phyloP scores from a whole-genome alignment of 208 protist species.

The Plasmodiophora brassicae region DNA sequence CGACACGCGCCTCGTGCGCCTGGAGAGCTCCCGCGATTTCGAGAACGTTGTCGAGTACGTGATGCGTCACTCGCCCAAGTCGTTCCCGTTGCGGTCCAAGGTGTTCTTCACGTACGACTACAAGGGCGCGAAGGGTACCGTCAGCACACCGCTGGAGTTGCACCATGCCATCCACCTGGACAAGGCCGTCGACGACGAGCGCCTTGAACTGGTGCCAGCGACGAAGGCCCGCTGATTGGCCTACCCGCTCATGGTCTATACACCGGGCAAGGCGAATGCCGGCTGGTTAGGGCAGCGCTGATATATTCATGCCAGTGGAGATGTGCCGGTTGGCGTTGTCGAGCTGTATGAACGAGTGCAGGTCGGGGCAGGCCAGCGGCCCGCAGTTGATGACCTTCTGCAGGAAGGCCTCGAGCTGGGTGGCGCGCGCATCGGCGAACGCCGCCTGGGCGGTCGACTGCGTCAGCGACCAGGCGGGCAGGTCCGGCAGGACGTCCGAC shows the following conservation, averaged over 20 bases:
- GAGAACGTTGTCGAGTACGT: not conserved
- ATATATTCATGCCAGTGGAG: not conserved
- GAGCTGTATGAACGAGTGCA: not conserved
- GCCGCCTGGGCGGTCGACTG: not conserved
- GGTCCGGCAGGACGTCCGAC: not conserved
- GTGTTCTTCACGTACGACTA: slow-evolving; percentile 1
- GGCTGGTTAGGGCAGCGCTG: not conserved
- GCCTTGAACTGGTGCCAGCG: not conserved
- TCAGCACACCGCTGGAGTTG: not conserved
- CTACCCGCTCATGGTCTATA: not conserved
- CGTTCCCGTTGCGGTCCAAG: not conserved
- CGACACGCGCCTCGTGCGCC: not conserved
- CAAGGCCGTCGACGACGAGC: not conserved
- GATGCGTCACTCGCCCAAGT: not conserved
- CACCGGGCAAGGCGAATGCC: not conserved
- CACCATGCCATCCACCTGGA: not conserved
- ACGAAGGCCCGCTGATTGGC: not conserved
- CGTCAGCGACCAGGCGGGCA: not conserved
- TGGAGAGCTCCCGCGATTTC: slow-evolving; percentile 16
- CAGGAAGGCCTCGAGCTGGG: not conserved
- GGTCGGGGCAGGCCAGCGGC: not conserved
- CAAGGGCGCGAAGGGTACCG: not conserved
- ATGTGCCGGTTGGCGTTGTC: not conserved
- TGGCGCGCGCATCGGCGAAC: not conserved
- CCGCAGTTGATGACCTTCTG: slow-evolving; percentile 20